Evolutionary conservation across 257 asterid species (phyloP), one percentile per base, ranked within the genome.

Genomic region (Petrea volubilis): DNA sequence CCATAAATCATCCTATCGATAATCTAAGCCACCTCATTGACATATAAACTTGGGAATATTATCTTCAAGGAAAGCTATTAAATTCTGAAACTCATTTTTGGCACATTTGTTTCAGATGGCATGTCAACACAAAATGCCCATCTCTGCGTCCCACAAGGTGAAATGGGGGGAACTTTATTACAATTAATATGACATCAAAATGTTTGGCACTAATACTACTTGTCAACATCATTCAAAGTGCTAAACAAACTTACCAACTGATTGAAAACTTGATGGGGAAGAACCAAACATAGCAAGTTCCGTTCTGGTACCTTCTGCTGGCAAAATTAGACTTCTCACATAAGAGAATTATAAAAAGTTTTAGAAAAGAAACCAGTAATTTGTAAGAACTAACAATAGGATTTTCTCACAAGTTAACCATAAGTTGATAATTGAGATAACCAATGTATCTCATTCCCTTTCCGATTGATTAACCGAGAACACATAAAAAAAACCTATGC

Each of bases 221-320:
- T 36, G 70, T 44, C 21, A 11, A 62, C 27, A 33, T 60, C 43
- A 56, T 10, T 64, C 20, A 41, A 31, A 56, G 27, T 6, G 58
- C 50, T 21, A 67, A 55, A 60, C 56, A 68, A 25, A 51, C 80
- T 70, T 73, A 82, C 83, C 88, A 20, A 71, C 71, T 67, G 83
- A 70, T 52, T 76, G 82, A 68, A 62, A 69, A 70, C 64, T 75
- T 33, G 67, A 18, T 36, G 78, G 74, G 43, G 21, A 67, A 76
- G 80, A 62, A 63, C 65, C 73, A 53, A 50, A 33, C 20, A 43
- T 75, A 61, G 64, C 47, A 40, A 58, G 77, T 71, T 66, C 82
- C 52, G 67, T 60, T 46, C 59, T 53, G 59, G 62, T 53, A 68
- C 68, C 62, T 68, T 72, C 70, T 64, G 51, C 71, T 21, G 43